A percentile compares a stretch with the other conserved stretches of the same genome.
These are phyloP conservation scores for Pleurotus salmoneostramineus DNA, from an alignment of 768 basidiomycete species.

Conservation along the genomic window DNA sequence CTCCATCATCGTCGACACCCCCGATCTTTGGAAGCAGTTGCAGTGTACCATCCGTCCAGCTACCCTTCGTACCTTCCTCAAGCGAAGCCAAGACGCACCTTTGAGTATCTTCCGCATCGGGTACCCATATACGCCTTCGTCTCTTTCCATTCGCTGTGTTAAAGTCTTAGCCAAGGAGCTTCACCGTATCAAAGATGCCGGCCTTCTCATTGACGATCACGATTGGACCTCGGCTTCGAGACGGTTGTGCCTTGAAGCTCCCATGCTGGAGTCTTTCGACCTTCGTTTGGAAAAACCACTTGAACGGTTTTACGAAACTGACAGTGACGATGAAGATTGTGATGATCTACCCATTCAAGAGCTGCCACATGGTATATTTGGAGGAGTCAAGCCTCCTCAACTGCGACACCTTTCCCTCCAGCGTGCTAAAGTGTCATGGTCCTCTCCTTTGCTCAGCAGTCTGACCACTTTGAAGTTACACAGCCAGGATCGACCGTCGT, in stretches of 20 bases:
- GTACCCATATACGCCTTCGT: not conserved
- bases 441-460: not conserved
- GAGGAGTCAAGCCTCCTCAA: not conserved
- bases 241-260: too few relatives aligned
- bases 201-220: too few relatives aligned
- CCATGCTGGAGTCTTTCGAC: too few relatives aligned
- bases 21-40: too few relatives aligned
- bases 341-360: too few relatives aligned
- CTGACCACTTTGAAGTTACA: not conserved
- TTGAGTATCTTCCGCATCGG: not conserved
- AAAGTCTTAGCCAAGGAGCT: not conserved
- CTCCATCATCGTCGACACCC: too few relatives aligned
- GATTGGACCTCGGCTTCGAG: too few relatives aligned
- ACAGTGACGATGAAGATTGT: too few relatives aligned
- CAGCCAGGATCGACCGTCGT: not conserved
- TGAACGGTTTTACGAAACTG: too few relatives aligned
- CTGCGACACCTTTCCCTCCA: not conserved
- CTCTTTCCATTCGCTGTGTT: not conserved
- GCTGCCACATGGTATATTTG: not conserved
- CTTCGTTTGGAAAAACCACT: too few relatives aligned
- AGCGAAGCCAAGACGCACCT: not conserved
- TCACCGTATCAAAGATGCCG: not conserved
- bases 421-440: not conserved
- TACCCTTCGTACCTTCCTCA: too few relatives aligned
- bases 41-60: too few relatives aligned